Conservation (phyloP, 1,284 basidiomycete genomes). For the Hypsizygus ulmarius region DNA sequence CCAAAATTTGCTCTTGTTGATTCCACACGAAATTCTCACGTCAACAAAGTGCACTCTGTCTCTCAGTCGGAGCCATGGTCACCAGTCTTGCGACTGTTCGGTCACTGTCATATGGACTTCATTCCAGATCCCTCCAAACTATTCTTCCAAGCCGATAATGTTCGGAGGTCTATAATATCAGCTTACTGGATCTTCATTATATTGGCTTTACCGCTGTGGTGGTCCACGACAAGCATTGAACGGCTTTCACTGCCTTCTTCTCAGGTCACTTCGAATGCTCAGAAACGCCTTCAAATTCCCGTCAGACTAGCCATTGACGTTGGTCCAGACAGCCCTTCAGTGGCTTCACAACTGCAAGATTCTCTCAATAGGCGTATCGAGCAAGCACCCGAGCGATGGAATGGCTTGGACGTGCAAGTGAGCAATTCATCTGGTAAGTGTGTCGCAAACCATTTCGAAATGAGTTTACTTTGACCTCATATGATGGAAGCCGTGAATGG, state of each 20-base stretch:
- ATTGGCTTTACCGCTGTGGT: constrained; percentile 82
- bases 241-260: constrained; percentile 70
- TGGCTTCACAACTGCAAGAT: constrained; percentile 24
- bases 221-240: constrained; percentile 84
- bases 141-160: constrained; percentile 46
- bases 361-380: constrained; percentile 21
- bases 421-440: constrained; percentile 12
- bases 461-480: background rate
- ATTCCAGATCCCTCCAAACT: constrained; percentile 50
- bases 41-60: constrained; percentile 10
- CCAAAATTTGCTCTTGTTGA: constrained; percentile 23
- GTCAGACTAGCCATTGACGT: constrained; percentile 48
- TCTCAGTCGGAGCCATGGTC: constrained; percentile 8
- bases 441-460: constrained; percentile 8
- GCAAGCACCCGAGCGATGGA: constrained; percentile 33
- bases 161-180: constrained; percentile 57
- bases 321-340: constrained; percentile 13
- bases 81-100: constrained; percentile 11
- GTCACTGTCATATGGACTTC: constrained; percentile 17
- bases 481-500: background rate
- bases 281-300: constrained; percentile 49
- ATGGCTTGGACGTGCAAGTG: constrained; percentile 35
- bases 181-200: constrained; percentile 78
- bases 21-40: constrained; percentile 15
- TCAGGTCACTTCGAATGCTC: constrained; percentile 54